A percentile compares a stretch with the other conserved stretches of the same genome.
Evolutionary conservation across 768 basidiomycete species (phyloP).

Genomic region (Gymnopilus dilepis): DNA sequence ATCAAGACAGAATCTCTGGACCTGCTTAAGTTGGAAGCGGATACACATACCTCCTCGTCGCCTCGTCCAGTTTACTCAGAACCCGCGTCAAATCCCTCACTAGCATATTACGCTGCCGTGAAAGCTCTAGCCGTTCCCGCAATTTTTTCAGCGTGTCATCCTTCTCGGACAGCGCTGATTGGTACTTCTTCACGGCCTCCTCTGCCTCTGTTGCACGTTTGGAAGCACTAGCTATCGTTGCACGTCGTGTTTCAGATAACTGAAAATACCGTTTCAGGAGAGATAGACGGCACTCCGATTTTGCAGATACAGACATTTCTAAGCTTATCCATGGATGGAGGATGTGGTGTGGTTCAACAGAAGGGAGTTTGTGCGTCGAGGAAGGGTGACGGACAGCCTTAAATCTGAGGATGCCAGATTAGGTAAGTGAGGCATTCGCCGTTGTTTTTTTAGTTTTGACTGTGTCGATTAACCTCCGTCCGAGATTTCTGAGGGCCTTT

Average conservation of each 20-base stretch:
- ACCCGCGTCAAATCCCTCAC: constrained; percentile 26
- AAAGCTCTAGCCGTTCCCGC: constrained; percentile 27
- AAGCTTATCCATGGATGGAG: constrained; percentile 23
- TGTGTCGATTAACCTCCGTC: too few relatives aligned
- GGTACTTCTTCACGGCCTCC: constrained; percentile 20
- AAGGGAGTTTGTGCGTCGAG: constrained; percentile 8
- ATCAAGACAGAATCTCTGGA: not conserved
- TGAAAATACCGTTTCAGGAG: constrained; percentile 19
- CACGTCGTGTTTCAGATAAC: constrained; percentile 29
- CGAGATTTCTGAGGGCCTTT: too few relatives aligned
- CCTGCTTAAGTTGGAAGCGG: not conserved
- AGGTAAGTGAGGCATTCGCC: not conserved
- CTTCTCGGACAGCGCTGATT: constrained; percentile 28
- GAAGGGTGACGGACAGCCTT: constrained; percentile 11
- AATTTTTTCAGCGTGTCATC: constrained; percentile 26
- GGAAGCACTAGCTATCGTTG: constrained; percentile 29
- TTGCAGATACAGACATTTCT: constrained; percentile 18
- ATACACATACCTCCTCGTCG: constrained; percentile 34
- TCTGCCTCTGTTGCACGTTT: constrained; percentile 35
- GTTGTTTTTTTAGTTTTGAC: too few relatives aligned
- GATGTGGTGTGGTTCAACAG: constrained; percentile 2
- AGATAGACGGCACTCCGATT: not conserved
- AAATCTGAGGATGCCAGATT: not conserved
- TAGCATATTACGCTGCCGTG: constrained; percentile 22
- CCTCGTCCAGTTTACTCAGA: constrained; percentile 30